Evolutionary conservation across 2,329 filamentous ascomycete genomes (phyloP).

Genomic region (Cytospora paraplurivora): DNA sequence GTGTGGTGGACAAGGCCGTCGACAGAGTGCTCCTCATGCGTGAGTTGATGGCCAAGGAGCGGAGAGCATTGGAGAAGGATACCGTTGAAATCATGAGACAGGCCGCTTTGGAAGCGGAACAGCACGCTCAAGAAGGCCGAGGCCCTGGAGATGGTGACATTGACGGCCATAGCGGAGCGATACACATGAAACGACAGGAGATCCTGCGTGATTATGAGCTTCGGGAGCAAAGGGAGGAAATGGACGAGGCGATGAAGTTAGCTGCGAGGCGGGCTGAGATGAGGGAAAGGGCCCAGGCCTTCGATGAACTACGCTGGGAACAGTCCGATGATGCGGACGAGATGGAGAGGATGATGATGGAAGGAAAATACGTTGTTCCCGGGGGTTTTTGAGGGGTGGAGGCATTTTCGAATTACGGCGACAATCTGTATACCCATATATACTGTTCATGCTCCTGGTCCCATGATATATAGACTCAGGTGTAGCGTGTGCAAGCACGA

Average conservation of each 20-base stretch:
- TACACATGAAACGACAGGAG: slow-evolving; percentile 14
- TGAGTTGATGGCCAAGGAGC: slow-evolving; percentile 29
- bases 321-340: slow-evolving; percentile 19
- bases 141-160: neutral
- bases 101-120: slow-evolving; percentile 36
- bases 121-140: slow-evolving; percentile 6
- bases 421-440: neutral
- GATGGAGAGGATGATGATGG: slow-evolving; percentile 25
- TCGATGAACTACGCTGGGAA: slow-evolving; percentile 3
- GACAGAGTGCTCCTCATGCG: slow-evolving; percentile 30
- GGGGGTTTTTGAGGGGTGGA: slow-evolving; percentile 22
- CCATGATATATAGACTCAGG: neutral
- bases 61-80: slow-evolving; percentile 30
- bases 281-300: slow-evolving; percentile 19
- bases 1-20: slow-evolving; percentile 34
- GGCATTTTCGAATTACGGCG: neutral
- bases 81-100: slow-evolving; percentile 37
- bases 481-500: neutral
- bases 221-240: slow-evolving; percentile 10
- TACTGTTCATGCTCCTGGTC: neutral
- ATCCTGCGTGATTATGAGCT: slow-evolving; percentile 19
- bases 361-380: slow-evolving; percentile 5
- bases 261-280: slow-evolving; percentile 15
- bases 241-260: slow-evolving; percentile 1
- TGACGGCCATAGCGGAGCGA: neutral